Base-by-base conservation (phyloP, 306 rosid species). In the Cercis canadensis region DNA sequence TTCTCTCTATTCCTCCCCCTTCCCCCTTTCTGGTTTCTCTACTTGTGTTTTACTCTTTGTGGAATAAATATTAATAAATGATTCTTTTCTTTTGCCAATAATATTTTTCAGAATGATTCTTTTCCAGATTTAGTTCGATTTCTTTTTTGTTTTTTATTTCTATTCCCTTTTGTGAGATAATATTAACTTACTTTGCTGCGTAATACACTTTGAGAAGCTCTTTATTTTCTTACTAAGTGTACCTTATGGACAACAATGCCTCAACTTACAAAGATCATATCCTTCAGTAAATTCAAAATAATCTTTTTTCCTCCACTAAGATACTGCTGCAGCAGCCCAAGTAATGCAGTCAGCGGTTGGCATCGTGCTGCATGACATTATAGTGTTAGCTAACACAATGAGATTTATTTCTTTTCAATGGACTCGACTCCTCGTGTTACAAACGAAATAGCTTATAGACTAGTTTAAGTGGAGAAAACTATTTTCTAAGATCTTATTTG, bases 121-220 rank as follows among this genome's bases (percentile, higher is more conserved):
- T 47, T 59, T 31, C 67, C 54, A 39, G 6, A 70, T 14, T 62
- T 46, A n/a, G 55, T 54, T 57, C 55, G 76, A 52, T 52, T 69
- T 31, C 29, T 2, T n/a, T 32, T 32, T 11, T 36, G n/a, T 21
- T 34, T 58, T 8, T 51, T 4, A 2, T 46, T 46, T 9, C 1
- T 3, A 7, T 41, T 9, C 46, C 46, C 18, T 11, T 6, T 34
- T 0, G 39, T 41, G 6, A 6, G 43, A 41, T 16, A 16, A 39
- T 21, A 62, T 44, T 4, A 57, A 16, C 19, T 57, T 41, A 17
- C 13, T 55, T 41, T 55, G 31, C 37, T 2, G 40, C 40, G n/a
- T n/a, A n/a, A n/a, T n/a, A n/a, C n/a, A n/a, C n/a, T n/a, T 37
- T 37, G 50, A 51, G 39, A 65, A 66, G 49, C 50, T 21, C 11